Conservation (phyloP, 805 yeast genomes). For the Candida ascalaphidarum region DNA sequence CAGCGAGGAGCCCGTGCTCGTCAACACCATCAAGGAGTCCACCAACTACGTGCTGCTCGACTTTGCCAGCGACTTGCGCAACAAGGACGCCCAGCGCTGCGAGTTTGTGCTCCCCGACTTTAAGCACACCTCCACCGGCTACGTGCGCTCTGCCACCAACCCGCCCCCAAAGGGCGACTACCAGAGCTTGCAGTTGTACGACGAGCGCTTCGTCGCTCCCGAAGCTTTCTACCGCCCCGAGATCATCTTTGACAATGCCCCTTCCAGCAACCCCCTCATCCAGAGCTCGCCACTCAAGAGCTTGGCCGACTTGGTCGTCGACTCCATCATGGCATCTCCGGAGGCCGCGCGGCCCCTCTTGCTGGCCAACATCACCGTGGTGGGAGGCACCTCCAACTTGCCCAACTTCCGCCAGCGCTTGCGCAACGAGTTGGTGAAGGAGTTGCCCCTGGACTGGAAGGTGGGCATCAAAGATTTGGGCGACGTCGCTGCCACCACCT, state of each 20-base stretch:
- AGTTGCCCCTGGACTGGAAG: conserved; percentile 64
- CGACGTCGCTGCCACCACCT: conserved; percentile 14
- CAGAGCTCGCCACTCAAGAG: conserved; percentile 49
- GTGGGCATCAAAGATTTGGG: conserved; percentile 33
- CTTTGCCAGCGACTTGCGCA: conserved; percentile 39
- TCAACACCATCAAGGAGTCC: conserved; percentile 79
- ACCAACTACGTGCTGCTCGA: conserved; percentile 62
- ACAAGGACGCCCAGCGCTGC: conserved; percentile 29
- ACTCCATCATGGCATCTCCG: conserved; percentile 63
- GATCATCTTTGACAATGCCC: conserved; percentile 33
- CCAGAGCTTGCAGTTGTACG: conserved; percentile 62
- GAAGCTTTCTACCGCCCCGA: conserved; percentile 85
- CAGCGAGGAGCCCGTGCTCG: conserved; percentile 78
- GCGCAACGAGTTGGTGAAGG: conserved; percentile 51
- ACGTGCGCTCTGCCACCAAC: conserved; percentile 33
- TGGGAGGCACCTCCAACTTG: conserved; percentile 76
- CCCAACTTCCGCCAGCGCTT: conserved; percentile 62
- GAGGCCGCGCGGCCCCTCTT: conserved; percentile 66
- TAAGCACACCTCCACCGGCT: conserved; percentile 72
- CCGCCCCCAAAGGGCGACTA: conserved; percentile 25
- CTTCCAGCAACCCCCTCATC: conserved; percentile 18
- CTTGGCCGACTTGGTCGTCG: conserved; percentile 72
- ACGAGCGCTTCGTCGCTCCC: conserved; percentile 84
- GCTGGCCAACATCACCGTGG: conserved; percentile 67
- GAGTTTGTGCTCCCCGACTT: conserved; percentile 86